These are phyloP conservation scores for Phragmites australis DNA, from an alignment of 176 grass and related monocot genomes.

Conservation along the genomic window DNA sequence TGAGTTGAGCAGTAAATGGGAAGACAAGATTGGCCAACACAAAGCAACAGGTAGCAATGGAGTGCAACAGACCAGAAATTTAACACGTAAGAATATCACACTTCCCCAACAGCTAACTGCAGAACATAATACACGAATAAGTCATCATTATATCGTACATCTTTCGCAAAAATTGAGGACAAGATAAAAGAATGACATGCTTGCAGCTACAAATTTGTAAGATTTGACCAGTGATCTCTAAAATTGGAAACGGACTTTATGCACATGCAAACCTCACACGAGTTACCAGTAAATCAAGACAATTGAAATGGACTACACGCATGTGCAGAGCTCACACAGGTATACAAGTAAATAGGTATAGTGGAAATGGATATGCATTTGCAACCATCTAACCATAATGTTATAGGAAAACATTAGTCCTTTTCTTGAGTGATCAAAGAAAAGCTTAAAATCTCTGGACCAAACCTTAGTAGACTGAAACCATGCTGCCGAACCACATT, in stretches of 20 bases:
- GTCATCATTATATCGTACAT: background rate
- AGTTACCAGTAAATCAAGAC: background rate
- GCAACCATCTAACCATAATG: background rate
- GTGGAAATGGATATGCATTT: constrained; percentile 12
- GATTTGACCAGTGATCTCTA: background rate
- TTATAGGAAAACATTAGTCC: constrained; percentile 1
- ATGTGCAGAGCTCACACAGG: background rate
- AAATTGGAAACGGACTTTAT: background rate
- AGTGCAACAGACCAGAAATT: background rate
- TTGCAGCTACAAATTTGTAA: background rate
- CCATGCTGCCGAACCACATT: constrained; percentile 51
- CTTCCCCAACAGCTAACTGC: constrained; percentile 58
- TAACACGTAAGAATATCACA: constrained; percentile 27
- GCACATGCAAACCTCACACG: background rate
- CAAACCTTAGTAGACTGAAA: constrained; percentile 51
- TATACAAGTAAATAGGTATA: background rate
- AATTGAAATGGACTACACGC: background rate
- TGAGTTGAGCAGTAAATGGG: background rate
- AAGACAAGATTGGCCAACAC: constrained; percentile 23
- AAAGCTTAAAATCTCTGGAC: constrained; percentile 22
- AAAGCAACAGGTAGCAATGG: background rate
- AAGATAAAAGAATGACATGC: background rate
- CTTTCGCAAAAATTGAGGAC: constrained; percentile 8
- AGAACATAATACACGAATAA: constrained; percentile 23
- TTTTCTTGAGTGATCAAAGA: constrained; percentile 30